Evolutionary conservation across 1,284 basidiomycete genomes (phyloP).

Genomic region (Puccinia coronata): DNA sequence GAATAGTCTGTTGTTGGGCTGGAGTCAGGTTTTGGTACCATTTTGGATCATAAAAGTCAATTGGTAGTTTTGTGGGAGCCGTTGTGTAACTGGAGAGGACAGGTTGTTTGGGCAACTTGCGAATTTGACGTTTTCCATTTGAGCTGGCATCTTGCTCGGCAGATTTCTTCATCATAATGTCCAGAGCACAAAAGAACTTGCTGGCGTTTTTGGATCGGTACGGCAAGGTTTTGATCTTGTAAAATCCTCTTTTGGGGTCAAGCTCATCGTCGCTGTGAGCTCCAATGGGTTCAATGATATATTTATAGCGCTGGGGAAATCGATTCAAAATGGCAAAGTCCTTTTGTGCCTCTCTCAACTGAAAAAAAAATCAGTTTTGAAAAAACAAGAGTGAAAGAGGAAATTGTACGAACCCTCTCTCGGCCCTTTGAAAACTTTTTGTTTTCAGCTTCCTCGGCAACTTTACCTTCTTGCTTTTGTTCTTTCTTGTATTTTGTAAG

Average conservation of each 20-base stretch:
- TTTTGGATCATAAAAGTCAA: constrained; percentile 32
- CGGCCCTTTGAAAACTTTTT: constrained; percentile 12
- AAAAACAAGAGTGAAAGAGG: background rate
- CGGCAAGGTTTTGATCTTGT: constrained; percentile 25
- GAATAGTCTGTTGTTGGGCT: constrained; percentile 1
- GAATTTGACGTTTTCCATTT: background rate
- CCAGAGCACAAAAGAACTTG: constrained; percentile 4
- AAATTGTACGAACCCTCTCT: background rate
- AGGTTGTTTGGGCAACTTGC: constrained; percentile 21
- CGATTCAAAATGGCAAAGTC: constrained; percentile 26
- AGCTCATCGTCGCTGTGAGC: constrained; percentile 31
- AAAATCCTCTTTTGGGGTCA: background rate
- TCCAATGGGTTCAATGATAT: background rate
- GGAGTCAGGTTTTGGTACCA: background rate
- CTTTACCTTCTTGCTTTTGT: background rate
- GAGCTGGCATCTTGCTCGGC: background rate
- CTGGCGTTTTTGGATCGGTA: constrained; percentile 33
- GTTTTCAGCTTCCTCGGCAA: background rate
- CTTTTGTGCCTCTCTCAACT: constrained; percentile 1
- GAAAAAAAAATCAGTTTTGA: background rate
- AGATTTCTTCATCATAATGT: constrained; percentile 10
- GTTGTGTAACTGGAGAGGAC: background rate
- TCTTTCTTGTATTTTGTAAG: constrained; percentile 20
- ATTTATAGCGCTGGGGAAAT: constrained; percentile 15
- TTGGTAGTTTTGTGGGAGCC: constrained; percentile 19